These are phyloP conservation scores for Silene coronaria DNA, from an alignment of 179 eudicot species.

Conservation along the genomic window DNA sequence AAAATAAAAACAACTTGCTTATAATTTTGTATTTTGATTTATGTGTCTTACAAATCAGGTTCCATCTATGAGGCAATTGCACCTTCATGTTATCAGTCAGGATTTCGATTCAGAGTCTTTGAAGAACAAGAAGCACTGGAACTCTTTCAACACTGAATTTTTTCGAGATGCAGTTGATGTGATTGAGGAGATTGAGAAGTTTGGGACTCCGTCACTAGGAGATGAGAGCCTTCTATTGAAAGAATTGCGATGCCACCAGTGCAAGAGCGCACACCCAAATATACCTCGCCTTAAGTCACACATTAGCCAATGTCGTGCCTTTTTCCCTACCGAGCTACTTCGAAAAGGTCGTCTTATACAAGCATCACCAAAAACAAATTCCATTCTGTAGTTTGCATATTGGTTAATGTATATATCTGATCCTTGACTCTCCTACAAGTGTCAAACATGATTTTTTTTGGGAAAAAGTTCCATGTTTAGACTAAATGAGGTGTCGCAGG, in stretches of 20 bases:
- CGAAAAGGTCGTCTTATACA: conserved; percentile 48
- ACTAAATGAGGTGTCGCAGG: too few relatives aligned
- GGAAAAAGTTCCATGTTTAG: not conserved
- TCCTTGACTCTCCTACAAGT: not conserved
- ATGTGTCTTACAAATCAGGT: conserved; percentile 33
- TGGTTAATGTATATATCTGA: not conserved
- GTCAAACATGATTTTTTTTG: not conserved
- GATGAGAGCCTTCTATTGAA: conserved; percentile 47
- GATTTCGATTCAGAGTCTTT: conserved; percentile 70
- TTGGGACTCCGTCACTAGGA: conserved; percentile 40
- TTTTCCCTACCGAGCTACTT: conserved; percentile 55
- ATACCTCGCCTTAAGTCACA: conserved; percentile 77
- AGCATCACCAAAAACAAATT: conserved; percentile 20
- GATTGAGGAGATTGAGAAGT: conserved; percentile 50
- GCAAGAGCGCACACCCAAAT: conserved; percentile 92
- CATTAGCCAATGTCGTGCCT: conserved; percentile 47
- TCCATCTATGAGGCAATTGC: conserved; percentile 94
- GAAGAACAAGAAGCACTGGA: conserved; percentile 97
- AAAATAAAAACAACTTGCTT: not conserved
- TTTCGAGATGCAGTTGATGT: conserved; percentile 80
- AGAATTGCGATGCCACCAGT: conserved; percentile 83
- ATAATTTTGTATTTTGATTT: conserved; percentile 3
- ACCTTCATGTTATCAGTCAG: conserved; percentile 96
- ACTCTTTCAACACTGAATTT: conserved; percentile 77
- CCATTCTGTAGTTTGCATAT: conserved; percentile 9